phyloP scores from a whole-genome alignment of 345 rosid species.

The Eucalyptus melliodora region DNA sequence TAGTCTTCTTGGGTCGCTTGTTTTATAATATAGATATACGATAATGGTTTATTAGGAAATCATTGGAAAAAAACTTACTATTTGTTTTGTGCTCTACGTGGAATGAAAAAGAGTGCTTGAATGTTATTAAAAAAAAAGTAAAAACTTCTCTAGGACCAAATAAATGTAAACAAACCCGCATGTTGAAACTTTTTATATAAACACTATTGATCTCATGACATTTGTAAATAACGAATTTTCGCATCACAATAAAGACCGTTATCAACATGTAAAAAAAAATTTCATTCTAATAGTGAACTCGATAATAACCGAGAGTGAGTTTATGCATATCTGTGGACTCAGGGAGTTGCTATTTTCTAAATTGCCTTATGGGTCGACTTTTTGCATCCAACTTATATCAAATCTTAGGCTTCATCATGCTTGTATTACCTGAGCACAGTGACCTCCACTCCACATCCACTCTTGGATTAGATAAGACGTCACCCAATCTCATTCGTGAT shows the following conservation, averaged over 20 bases:
- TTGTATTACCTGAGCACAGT: neutral
- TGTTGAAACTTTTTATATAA: too few relatives aligned
- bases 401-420: neutral
- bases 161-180: neutral
- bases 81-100: neutral
- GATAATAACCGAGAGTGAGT: neutral
- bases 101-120: neutral
- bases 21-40: neutral
- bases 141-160: neutral
- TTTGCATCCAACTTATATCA: neutral
- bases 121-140: neutral
- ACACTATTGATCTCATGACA: neutral
- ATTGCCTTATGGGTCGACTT: neutral
- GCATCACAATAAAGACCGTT: neutral
- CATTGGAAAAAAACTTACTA: neutral
- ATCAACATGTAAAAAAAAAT: too few relatives aligned
- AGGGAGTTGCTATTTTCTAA: neutral
- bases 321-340: accelerated
- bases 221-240: too few relatives aligned
- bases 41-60: neutral
- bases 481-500: neutral
- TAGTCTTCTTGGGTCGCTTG: neutral
- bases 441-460: neutral
- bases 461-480: neutral
- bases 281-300: too few relatives aligned